Percentiles rank a stretch among this genome's conserved stretches.
Evolutionary conservation across 139 green algal genomes (phyloP).

Genomic region (Coccomyxa sp.): DNA sequence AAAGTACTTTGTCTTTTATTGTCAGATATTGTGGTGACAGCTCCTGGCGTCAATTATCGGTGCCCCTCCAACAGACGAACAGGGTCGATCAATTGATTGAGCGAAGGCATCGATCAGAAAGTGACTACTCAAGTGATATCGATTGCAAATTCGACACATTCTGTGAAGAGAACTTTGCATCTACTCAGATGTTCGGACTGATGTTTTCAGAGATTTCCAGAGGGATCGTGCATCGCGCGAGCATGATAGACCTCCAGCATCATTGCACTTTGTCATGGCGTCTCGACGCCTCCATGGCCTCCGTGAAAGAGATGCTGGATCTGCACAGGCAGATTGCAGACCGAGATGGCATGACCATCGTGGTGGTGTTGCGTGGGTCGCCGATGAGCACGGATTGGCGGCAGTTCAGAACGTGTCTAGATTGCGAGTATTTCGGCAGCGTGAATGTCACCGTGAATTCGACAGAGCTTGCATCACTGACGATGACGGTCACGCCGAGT

Average conservation of each 20-base stretch:
- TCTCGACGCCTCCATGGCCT: neutral
- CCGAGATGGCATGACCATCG: neutral
- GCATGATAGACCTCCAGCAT: neutral
- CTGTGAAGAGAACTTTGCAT: neutral
- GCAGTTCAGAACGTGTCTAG: neutral
- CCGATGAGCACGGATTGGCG: neutral
- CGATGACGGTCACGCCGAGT: neutral
- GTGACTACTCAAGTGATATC: neutral
- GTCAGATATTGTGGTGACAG: neutral
- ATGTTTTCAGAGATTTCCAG: neutral
- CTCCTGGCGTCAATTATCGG: too few relatives aligned
- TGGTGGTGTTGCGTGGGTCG: neutral
- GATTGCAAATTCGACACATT: neutral
- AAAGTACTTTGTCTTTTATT: neutral
- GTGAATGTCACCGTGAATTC: neutral
- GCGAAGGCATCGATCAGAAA: neutral
- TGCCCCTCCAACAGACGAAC: neutral
- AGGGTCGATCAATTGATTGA: neutral
- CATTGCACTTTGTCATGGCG: neutral
- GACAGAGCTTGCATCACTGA: neutral
- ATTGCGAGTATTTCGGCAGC: neutral
- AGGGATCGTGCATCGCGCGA: neutral
- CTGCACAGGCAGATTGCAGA: neutral
- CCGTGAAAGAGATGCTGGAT: neutral
- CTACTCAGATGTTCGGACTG: neutral